Conservation (phyloP, 2,329 filamentous ascomycete genomes). For the Claviceps monticola region DNA sequence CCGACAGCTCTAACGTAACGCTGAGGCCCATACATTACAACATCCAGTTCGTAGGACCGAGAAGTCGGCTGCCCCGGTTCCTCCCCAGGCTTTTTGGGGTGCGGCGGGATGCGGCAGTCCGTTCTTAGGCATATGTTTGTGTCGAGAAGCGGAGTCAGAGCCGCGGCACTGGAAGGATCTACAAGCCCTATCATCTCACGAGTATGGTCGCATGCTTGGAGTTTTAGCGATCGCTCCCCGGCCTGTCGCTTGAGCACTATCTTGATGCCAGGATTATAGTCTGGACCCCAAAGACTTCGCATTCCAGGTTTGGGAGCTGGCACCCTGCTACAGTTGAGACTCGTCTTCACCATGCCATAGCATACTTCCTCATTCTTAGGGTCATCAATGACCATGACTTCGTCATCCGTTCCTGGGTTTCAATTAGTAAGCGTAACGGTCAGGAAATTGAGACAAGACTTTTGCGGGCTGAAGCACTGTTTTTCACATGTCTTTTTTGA, state of each 20-base stretch:
- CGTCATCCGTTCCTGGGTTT: constrained; percentile 33
- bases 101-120: constrained; percentile 54
- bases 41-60: constrained; percentile 45
- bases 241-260: constrained; percentile 50
- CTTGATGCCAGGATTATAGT: constrained; percentile 61
- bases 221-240: constrained; percentile 41
- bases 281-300: constrained; percentile 41
- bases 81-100: constrained; percentile 51
- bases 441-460: neutral
- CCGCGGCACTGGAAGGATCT: constrained; percentile 51
- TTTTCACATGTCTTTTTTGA: neutral
- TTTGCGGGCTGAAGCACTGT: neutral
- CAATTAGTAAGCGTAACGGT: neutral
- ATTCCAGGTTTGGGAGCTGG: constrained; percentile 54
- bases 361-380: constrained; percentile 60
- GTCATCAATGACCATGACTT: constrained; percentile 43
- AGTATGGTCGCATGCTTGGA: constrained; percentile 61
- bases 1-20: constrained; percentile 54
- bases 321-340: constrained; percentile 51
- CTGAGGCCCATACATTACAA: constrained; percentile 69
- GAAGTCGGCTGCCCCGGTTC: constrained; percentile 48
- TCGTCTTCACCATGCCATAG: constrained; percentile 62
- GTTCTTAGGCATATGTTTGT: constrained; percentile 51
- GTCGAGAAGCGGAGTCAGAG: constrained; percentile 62
- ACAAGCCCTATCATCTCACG: constrained; percentile 62